A percentile compares a stretch with the other conserved stretches of the same genome.
These are phyloP conservation scores for Zygosaccharomyces pseudorouxii DNA, from an alignment of 805 yeast species.

Conservation along the genomic window DNA sequence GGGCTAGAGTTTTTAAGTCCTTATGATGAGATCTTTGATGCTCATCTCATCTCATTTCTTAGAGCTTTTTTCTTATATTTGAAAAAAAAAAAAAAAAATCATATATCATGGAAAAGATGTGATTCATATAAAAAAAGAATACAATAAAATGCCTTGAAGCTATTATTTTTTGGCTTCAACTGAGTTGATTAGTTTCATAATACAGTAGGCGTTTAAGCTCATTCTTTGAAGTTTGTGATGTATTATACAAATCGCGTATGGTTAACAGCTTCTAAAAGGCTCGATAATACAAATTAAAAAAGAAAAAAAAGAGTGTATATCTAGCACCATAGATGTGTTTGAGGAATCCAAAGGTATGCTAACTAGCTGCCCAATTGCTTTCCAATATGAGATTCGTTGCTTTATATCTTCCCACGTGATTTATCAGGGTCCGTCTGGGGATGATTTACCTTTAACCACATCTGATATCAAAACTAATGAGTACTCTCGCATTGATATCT, in stretches of 20 bases:
- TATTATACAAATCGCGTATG: not conserved
- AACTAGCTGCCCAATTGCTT: not conserved
- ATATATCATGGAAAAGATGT: too few species aligned
- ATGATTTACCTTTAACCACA: not conserved
- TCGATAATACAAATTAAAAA: not conserved
- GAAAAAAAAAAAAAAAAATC: not conserved
- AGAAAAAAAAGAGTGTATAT: too few species aligned
- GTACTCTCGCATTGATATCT: not conserved
- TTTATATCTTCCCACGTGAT: not conserved
- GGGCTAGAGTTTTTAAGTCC: not conserved
- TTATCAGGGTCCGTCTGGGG: not conserved
- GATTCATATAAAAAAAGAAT: too few species aligned
- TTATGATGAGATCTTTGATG: not conserved
- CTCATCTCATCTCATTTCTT: slow-evolving; percentile 4
- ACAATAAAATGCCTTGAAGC: not conserved
- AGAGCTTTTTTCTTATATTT: not conserved
- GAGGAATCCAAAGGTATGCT: too few species aligned
- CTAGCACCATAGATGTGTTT: too few species aligned
- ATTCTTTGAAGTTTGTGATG: not conserved
- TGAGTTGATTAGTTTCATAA: too few species aligned
- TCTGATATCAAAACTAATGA: not conserved
- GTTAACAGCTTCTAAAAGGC: not conserved
- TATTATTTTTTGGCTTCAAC: too few species aligned
- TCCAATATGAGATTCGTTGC: not conserved
- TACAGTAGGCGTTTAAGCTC: too few species aligned